Conservation (phyloP, 176 grass and related monocot species). For the Triticum urartu region DNA sequence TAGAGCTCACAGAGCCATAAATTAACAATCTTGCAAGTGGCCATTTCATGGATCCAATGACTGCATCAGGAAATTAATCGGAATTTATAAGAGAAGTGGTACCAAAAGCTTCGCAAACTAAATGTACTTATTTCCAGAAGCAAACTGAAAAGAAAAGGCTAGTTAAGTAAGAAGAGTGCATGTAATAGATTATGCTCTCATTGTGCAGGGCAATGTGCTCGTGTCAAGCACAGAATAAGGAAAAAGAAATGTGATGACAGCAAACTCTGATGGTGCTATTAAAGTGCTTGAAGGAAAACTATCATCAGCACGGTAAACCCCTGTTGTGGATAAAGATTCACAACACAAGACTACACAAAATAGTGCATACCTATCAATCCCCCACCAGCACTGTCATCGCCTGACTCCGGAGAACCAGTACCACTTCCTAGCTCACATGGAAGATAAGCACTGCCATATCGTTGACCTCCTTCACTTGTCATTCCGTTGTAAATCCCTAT, state of each 20-base stretch:
- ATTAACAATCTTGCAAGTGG: constrained; percentile 76
- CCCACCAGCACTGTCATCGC: constrained; percentile 69
- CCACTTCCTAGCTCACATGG: constrained; percentile 98
- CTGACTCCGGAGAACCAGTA: constrained; percentile 61
- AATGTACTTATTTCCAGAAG: constrained; percentile 23
- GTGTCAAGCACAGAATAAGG: neutral
- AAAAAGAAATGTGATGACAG: neutral
- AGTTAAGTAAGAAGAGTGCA: constrained; percentile 10
- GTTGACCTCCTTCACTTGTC: constrained; percentile 61
- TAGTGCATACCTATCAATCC: constrained; percentile 83
- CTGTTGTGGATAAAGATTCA: neutral
- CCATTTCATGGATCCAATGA: constrained; percentile 97
- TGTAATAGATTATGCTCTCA: neutral
- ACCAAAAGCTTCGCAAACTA: constrained; percentile 12
- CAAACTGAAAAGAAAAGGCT: neutral
- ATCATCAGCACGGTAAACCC: neutral
- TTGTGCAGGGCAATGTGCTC: constrained; percentile 1
- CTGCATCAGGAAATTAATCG: constrained; percentile 40
- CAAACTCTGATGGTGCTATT: neutral
- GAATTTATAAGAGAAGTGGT: constrained; percentile 8
- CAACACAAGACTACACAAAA: constrained; percentile 5
- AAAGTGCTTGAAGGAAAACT: constrained; percentile 9
- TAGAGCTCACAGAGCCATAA: constrained; percentile 64
- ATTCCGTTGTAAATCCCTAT: constrained; percentile 81
- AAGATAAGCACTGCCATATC: constrained; percentile 85